Base-by-base conservation (phyloP, 768 basidiomycete species). In the Butyriboletus loyo region DNA sequence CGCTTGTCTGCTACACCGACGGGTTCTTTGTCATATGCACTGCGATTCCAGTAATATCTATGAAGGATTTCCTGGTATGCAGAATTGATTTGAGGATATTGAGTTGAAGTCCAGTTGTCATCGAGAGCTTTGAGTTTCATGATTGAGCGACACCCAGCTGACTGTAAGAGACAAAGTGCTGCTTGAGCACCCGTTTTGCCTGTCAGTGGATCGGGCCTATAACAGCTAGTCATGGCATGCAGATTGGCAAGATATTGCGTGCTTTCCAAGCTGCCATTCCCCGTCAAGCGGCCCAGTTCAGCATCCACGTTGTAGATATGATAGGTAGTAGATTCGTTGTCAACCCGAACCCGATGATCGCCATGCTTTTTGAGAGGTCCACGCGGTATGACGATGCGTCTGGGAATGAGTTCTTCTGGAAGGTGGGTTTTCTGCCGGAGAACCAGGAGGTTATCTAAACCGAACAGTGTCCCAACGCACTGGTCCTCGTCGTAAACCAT, bases 191-290 rank as follows among this genome's bases (percentile, higher is more conserved):
- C 79, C 0, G 73, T 76, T 15, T 71, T 69, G 2, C 54, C 54
- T 0, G 73, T 75, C 35, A 80, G 61, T 0, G 76, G 75, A 57
- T 80, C 79, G 1, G 70, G 66, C 3, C 73, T 59, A 25, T 64
- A 64, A 36, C 68, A 67, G 30, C 72, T 72, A 0, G 72, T 78
- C 17, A 73, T 42, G 7, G 72, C 72, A 49, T 81, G 79, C 7
- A 81, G 63, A 40, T 74, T 72, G 3, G 69, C 65, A 42, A 63
- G 68, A 55, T 66, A 74, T 14, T 74, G 63, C 28, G 49, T 54
- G 49, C 59, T 62, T 1, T 30, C 45, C 31, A 69, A n/a, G n/a
- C n/a, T 64, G 5, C 39, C 50, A 37, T 62, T 57, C 6, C 66
- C 64, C 1, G 17, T 36, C 13, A 73, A 52, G 30, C 61, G 57